Conservation (phyloP, 2,329 filamentous ascomycete genomes). For the Bipolaris bicolor region DNA sequence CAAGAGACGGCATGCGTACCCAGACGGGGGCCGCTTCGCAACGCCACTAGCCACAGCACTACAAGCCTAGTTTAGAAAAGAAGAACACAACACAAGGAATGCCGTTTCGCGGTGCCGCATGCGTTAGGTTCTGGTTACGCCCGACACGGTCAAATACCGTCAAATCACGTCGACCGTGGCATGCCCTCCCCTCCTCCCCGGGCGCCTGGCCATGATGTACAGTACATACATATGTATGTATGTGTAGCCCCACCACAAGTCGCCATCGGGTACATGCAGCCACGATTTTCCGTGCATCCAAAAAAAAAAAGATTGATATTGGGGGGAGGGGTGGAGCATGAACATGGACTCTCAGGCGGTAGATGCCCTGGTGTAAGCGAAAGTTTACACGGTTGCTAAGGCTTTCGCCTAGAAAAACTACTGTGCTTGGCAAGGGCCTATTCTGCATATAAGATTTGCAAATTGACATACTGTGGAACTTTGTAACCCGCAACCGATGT, state of each 20-base stretch:
- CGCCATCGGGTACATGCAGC: slow-evolving; percentile 1
- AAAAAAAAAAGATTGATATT: neutral
- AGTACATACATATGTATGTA: too few relatives aligned
- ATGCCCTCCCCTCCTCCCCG: neutral
- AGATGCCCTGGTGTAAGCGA: slow-evolving; percentile 5
- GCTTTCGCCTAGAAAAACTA: neutral
- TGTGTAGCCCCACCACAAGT: neutral
- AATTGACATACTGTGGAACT: neutral
- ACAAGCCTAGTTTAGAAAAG: neutral
- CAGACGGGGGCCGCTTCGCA: neutral
- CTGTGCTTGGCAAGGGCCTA: neutral
- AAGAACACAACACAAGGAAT: neutral
- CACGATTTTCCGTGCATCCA: neutral
- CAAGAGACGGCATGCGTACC: neutral
- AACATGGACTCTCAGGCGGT: slow-evolving; percentile 2
- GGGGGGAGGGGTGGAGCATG: neutral
- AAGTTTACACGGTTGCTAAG: neutral
- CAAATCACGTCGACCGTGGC: neutral
- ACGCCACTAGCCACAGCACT: neutral
- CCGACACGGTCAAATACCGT: neutral
- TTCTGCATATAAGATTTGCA: slow-evolving; percentile 6
- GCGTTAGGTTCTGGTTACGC: neutral
- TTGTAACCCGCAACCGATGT: neutral
- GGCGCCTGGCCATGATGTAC: neutral
- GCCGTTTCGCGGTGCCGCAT: neutral